Percentiles rank a stretch among this genome's conserved stretches.
These are phyloP conservation scores for Diaporthe sp. DNA, from an alignment of 2,329 filamentous ascomycete genomes.

Conservation along the genomic window DNA sequence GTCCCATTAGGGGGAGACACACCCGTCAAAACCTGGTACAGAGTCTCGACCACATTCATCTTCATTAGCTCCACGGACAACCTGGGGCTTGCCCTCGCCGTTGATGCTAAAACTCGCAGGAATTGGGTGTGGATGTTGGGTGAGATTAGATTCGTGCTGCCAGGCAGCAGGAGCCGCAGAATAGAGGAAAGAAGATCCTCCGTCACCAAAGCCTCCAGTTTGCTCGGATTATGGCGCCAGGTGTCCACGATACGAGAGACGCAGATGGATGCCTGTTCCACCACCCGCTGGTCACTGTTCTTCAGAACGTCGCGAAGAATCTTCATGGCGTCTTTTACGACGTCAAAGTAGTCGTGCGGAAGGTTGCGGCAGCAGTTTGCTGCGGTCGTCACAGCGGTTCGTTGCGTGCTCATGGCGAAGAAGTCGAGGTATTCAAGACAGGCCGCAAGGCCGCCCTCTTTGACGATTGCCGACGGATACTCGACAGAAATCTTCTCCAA, in stretches of 20 bases:
- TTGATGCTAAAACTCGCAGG: slow-evolving; percentile 89
- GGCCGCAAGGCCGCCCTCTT: slow-evolving; percentile 94
- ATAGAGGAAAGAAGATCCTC: slow-evolving; percentile 88
- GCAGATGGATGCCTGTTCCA: slow-evolving; percentile 95
- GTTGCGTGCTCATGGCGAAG: slow-evolving; percentile 96
- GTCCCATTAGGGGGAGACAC: slow-evolving; percentile 88
- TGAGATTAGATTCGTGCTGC: slow-evolving; percentile 94
- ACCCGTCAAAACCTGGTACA: slow-evolving; percentile 97
- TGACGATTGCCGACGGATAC: slow-evolving; percentile 94
- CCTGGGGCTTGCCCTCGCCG: slow-evolving; percentile 86
- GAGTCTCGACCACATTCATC: slow-evolving; percentile 95
- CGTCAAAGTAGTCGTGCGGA: slow-evolving; percentile 90
- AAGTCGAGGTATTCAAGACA: slow-evolving; percentile 97
- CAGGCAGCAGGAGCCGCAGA: slow-evolving; percentile 87
- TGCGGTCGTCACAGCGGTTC: slow-evolving; percentile 95
- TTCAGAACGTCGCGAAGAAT: slow-evolving; percentile 89
- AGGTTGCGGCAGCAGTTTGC: slow-evolving; percentile 99
- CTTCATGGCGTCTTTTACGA: slow-evolving; percentile 96
- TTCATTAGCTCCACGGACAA: slow-evolving; percentile 93
- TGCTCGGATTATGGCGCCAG: slow-evolving; percentile 88
- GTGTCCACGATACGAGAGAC: slow-evolving; percentile 97
- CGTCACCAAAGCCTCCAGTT: slow-evolving; percentile 93
- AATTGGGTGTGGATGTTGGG: slow-evolving; percentile 97
- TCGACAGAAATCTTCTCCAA: slow-evolving; percentile 98
- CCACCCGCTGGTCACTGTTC: slow-evolving; percentile 95